Evolutionary conservation across 1,284 basidiomycete species (phyloP), one percentile per base, ranked within the genome.

Genomic region (Moesziomyces aphidis): DNA sequence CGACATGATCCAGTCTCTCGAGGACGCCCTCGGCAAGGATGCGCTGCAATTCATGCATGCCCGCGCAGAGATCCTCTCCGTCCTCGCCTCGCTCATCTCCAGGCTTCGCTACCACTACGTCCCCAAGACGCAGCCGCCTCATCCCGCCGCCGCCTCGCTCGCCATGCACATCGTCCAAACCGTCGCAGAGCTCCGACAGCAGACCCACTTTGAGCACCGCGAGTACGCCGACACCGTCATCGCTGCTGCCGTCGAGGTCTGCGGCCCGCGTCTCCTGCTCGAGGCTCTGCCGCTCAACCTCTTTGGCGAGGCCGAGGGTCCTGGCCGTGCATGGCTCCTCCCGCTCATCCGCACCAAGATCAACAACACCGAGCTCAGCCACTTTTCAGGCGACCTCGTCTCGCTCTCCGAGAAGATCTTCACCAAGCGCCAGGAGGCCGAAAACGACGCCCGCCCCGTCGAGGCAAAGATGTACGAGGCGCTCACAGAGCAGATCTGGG

Each of bases 391-490:
- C 4, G 93, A 93, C 85, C 96, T 99, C 76, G 92, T 99, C 9
- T 95, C 97, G 17, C 87, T 99, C 42, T 97, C 94, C 44, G 95
- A 97, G 85, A 89, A 91, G 44, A 91, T 99, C 88, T 99, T 98
- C 82, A 90, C 83, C 62, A 81, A 79, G 52, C 80, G 81, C 52
- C 69, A 83, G 61, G 55, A 93, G 78, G 86, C 93, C 52, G 91
- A 95, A 85, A 90, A 85, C 42, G 91, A 93, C 0, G 91, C 92
- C 68, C 80, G 76, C 11, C 76, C 77, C 46, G 83, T 93, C 7
- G 95, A 98, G 85, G 92, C 92, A 21, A 98, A 98, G 86, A 90
- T 97, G 50, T 97, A 93, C 92, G 92, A 90, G 77, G 94, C 96
- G 11, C 88, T 98, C 36, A 91, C 97, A 43, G 90, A 92, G 34